Evolutionary conservation across 2,329 filamentous ascomycete species (phyloP).

Genomic region (Epichloe baconii): DNA sequence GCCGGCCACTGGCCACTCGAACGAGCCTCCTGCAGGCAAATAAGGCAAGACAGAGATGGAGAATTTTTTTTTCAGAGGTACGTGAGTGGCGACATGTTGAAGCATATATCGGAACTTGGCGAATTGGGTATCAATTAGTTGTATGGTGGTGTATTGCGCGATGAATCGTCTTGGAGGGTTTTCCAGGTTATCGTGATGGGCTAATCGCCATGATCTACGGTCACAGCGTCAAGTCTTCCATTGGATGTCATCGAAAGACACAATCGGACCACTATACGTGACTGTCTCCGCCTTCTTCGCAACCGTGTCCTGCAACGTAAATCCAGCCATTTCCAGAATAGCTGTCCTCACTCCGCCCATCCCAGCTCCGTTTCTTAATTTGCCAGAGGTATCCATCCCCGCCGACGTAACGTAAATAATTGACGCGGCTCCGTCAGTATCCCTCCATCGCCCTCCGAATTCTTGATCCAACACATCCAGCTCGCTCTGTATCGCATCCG

Average conservation of each 20-base stretch:
- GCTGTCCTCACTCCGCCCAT: slow-evolving; percentile 27
- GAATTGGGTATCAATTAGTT: neutral
- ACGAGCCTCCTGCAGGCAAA: slow-evolving; percentile 5
- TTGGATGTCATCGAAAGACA: slow-evolving; percentile 26
- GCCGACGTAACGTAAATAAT: slow-evolving; percentile 25
- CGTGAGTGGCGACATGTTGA: neutral
- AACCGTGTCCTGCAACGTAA: slow-evolving; percentile 17
- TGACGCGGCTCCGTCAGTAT: slow-evolving; percentile 15
- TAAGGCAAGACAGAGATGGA: neutral
- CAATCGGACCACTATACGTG: slow-evolving; percentile 21
- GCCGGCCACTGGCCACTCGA: slow-evolving; percentile 26
- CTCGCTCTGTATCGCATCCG: slow-evolving; percentile 15
- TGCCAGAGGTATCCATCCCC: slow-evolving; percentile 19
- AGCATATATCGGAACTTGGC: neutral
- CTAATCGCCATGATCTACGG: too few relatives aligned
- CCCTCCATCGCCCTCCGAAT: slow-evolving; percentile 15
- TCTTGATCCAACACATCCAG: slow-evolving; percentile 13
- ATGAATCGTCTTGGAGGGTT: too few relatives aligned
- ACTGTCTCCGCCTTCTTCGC: slow-evolving; percentile 23
- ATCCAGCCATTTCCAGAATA: slow-evolving; percentile 28
- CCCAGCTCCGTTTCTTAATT: slow-evolving; percentile 22
- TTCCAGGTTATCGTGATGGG: too few relatives aligned
- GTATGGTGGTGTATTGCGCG: neutral
- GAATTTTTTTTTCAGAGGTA: neutral
- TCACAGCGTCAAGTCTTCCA: slow-evolving; percentile 16